Conservation (phyloP, 805 yeast genomes). For the Wickerhamiella qilinensis region DNA sequence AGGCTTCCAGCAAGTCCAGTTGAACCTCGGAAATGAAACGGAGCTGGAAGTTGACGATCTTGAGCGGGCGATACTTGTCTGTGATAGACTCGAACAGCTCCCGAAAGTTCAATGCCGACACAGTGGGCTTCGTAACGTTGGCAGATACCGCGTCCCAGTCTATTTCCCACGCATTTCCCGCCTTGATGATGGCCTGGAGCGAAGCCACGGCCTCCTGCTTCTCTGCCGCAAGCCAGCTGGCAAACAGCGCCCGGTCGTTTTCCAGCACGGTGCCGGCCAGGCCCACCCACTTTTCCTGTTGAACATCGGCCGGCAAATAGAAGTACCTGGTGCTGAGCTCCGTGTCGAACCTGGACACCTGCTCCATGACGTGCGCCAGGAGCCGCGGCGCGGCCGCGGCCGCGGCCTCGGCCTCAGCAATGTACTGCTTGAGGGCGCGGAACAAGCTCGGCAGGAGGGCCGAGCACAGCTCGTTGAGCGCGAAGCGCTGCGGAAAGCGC, state of each 20-base stretch:
- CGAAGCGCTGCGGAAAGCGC: constrained; percentile 14
- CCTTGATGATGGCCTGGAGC: constrained; percentile 34
- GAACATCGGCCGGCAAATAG: constrained; percentile 26
- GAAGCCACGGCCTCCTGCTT: constrained; percentile 28
- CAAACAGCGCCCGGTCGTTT: constrained; percentile 20
- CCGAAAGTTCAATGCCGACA: constrained; percentile 40
- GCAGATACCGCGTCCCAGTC: constrained; percentile 36
- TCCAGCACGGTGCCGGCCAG: constrained; percentile 20
- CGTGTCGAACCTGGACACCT: constrained; percentile 42
- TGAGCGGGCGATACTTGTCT: constrained; percentile 28
- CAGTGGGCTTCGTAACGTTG: constrained; percentile 40
- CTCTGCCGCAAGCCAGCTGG: constrained; percentile 40
- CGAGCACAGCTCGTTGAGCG: constrained; percentile 28
- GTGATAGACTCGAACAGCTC: constrained; percentile 44
- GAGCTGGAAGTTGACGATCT: constrained; percentile 37
- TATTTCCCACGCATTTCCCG: constrained; percentile 36
- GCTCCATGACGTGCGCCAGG: constrained; percentile 42
- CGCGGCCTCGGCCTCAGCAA: too few relatives aligned
- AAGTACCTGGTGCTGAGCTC: constrained; percentile 29
- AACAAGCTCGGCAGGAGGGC: constrained; percentile 26
- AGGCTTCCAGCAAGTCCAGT: constrained; percentile 36
- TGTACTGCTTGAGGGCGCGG: constrained; percentile 6
- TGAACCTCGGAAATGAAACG: constrained; percentile 44
- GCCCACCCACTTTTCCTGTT: constrained; percentile 28
- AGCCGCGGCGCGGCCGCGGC: constrained; percentile 26